Evolutionary conservation across 2,329 filamentous ascomycete genomes (phyloP).

Genomic region (Aspergillus terreus): DNA sequence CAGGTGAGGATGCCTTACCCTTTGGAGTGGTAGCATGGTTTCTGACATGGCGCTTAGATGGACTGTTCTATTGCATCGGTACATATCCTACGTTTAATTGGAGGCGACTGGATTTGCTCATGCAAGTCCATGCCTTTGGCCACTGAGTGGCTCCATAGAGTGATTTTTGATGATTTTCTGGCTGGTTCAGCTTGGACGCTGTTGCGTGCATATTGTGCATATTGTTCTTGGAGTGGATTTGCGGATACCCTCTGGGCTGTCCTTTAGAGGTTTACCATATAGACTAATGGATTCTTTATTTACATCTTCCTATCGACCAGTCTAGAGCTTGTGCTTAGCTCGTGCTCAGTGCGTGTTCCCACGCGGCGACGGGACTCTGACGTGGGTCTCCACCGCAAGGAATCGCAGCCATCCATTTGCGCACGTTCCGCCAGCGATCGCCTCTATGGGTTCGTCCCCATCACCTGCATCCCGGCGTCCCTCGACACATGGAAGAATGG

Average conservation of each 20-base stretch:
- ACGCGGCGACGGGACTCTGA: background rate
- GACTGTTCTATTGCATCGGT: too few relatives aligned
- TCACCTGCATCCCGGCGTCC: background rate
- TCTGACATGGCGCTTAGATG: too few relatives aligned
- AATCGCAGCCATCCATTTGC: constrained; percentile 19
- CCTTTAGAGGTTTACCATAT: constrained; percentile 14
- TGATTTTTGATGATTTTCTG: background rate
- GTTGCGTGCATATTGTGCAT: constrained; percentile 1
- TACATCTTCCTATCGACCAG: background rate
- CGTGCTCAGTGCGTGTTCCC: background rate
- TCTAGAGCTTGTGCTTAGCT: background rate
- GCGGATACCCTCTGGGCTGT: constrained; percentile 13
- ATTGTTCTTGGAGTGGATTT: background rate
- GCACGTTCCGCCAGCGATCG: constrained; percentile 17
- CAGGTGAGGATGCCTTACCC: background rate
- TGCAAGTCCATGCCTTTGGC: background rate
- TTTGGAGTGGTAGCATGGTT: too few relatives aligned
- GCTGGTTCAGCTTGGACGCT: background rate
- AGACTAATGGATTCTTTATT: constrained; percentile 11
- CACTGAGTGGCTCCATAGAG: constrained; percentile 6
- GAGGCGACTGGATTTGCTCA: too few relatives aligned
- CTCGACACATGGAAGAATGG: background rate
- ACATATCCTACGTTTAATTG: too few relatives aligned
- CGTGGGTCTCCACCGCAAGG: constrained; percentile 6
- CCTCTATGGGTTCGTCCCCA: constrained; percentile 3